Evolutionary conservation across 495 filamentous ascomycete species (phyloP).

Genomic region (Aspergillus olivimuriae): DNA sequence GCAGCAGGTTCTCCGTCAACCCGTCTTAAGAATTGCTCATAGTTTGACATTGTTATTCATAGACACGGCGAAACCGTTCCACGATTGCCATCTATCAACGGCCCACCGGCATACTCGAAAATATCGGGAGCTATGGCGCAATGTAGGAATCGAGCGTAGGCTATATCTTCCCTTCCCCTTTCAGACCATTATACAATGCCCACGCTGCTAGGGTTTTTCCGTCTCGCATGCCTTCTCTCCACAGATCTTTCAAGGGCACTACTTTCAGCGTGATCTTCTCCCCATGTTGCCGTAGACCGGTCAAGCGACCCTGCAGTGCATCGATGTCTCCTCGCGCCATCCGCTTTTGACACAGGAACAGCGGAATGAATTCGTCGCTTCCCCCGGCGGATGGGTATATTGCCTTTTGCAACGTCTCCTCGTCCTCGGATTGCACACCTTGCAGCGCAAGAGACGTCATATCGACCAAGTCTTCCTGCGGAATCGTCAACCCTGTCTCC

Average conservation of each 20-base stretch:
- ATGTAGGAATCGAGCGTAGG: neutral
- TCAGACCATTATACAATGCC: slow-evolving; percentile 70
- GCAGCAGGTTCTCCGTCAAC: neutral
- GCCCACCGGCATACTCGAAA: neutral
- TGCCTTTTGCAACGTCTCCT: slow-evolving; percentile 49
- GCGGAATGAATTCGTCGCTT: slow-evolving; percentile 77
- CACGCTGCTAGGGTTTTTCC: slow-evolving; percentile 72
- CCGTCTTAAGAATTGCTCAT: neutral
- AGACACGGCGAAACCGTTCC: too few relatives aligned
- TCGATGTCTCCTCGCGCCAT: slow-evolving; percentile 58
- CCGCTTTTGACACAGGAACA: slow-evolving; percentile 68
- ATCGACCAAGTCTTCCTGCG: slow-evolving; percentile 54
- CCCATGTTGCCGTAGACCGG: slow-evolving; percentile 67
- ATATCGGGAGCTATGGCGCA: too few relatives aligned
- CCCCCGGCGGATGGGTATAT: slow-evolving; percentile 76
- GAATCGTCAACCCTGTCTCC: slow-evolving; percentile 63
- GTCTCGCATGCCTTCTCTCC: slow-evolving; percentile 71
- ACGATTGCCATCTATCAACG: too few relatives aligned
- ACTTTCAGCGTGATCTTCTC: slow-evolving; percentile 82
- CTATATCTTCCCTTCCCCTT: slow-evolving; percentile 56
- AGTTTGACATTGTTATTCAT: too few relatives aligned
- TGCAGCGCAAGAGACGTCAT: slow-evolving; percentile 56
- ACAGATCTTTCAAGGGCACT: slow-evolving; percentile 64
- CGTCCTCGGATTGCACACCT: slow-evolving; percentile 13
- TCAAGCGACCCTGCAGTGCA: slow-evolving; percentile 67